Evolutionary conservation across 2,329 filamentous ascomycete species (phyloP).

Genomic region (Ophiognomonia clavigignenti-juglandacearum): DNA sequence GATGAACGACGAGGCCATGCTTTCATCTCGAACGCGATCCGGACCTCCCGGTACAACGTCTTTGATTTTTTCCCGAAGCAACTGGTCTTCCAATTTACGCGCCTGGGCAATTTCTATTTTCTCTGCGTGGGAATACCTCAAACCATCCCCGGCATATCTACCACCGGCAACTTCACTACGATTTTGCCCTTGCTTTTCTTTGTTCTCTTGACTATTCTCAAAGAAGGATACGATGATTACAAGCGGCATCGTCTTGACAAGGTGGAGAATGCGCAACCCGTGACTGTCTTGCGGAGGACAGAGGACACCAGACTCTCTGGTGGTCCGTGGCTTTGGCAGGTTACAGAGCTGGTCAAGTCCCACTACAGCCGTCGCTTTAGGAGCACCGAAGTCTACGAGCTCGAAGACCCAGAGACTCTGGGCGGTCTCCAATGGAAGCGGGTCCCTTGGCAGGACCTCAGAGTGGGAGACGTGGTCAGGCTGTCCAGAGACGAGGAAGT

Average conservation of each 20-base stretch:
- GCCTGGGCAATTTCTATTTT: conserved; percentile 85
- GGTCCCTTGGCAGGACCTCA: conserved; percentile 39
- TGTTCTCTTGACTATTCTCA: conserved; percentile 73
- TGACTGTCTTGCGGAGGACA: conserved; percentile 43
- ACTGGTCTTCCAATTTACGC: conserved; percentile 78
- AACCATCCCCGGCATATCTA: conserved; percentile 73
- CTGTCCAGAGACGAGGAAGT: conserved; percentile 67
- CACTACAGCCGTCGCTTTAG: not conserved
- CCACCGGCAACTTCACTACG: conserved; percentile 70
- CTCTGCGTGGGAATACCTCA: conserved; percentile 79
- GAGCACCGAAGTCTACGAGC: not conserved
- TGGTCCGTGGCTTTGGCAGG: conserved; percentile 39
- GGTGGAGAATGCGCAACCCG: conserved; percentile 63
- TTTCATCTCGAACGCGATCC: conserved; percentile 60
- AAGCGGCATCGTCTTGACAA: conserved; percentile 76
- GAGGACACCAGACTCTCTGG: conserved; percentile 44
- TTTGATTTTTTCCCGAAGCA: conserved; percentile 86
- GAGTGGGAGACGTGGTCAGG: conserved; percentile 45
- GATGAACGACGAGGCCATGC: conserved; percentile 45
- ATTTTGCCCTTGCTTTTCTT: conserved; percentile 71
- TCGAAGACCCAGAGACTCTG: not conserved
- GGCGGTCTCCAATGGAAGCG: conserved; percentile 45
- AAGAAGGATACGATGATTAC: conserved; percentile 85
- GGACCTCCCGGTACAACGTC: conserved; percentile 76
- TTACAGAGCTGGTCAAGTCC: not conserved